Evolutionary conservation across 148 eudicot genomes (phyloP), one percentile per base, ranked within the genome.

Genomic region (Vaccinium corymbosum): DNA sequence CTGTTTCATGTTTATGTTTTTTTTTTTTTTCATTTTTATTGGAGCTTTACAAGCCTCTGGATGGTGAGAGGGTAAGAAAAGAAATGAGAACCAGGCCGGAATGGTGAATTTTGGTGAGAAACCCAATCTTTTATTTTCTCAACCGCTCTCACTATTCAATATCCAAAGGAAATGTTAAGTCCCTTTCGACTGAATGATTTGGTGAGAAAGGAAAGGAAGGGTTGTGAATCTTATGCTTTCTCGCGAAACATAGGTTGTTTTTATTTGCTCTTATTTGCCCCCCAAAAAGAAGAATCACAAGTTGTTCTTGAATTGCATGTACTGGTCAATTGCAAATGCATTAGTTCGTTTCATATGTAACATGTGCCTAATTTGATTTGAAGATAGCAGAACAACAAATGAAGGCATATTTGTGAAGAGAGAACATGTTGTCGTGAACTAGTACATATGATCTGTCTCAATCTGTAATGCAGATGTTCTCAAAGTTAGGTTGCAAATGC

Each of bases 401-500:
- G 3, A 32, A 76, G 22, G 29, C 13, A 50, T 8, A 10, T 5
- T 76, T 76, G n/a, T 76, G 55, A 48, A 20, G 55, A 7, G 50
- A 25, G 13, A 29, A 53, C 14, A 25, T 29, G 29, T 6, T 76
- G 19, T 61, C 25, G 22, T 2, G 74, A 27, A 32, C 25, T 35
- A 32, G 71, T 13, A 25, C 49, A 35, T 49, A 46, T 81, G 80
- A 80, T 38, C 29, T 52, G 29, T 82, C 66, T 84, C 48, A 49
- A 68, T 81, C 49, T 84, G 83, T 42, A 46, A 76, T 90, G 90
- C 95, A 95, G 98, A 96, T 90, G 98, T 96, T 82, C 90, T 96
- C 85, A 96, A 96, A 90, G 98, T 96, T 62, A 92, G 98, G 89
- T 90, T 96, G 83, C 98, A 96, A 89, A 96, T 96, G 98, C 97